Evolutionary conservation across 2,329 filamentous ascomycete genomes (phyloP).

Genomic region (Teratosphaeria viscida): DNA sequence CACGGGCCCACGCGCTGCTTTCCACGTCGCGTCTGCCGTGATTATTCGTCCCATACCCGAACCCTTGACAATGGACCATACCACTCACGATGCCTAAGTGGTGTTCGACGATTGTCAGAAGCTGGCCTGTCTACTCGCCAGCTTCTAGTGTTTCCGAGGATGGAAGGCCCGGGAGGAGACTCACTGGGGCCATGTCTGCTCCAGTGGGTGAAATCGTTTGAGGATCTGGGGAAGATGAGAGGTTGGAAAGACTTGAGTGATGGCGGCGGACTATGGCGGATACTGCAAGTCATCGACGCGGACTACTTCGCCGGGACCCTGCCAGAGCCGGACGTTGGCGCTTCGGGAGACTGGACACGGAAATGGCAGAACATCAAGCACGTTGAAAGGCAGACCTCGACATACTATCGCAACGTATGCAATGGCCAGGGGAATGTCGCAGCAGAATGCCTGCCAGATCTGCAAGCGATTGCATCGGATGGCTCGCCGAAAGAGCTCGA

Average conservation of each 20-base stretch:
- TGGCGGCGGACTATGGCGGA: conserved; percentile 38
- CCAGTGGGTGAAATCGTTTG: conserved; percentile 35
- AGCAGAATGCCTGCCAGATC: conserved; percentile 31
- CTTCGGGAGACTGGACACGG: conserved; percentile 40
- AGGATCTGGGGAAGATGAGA: conserved; percentile 26
- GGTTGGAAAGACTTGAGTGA: conserved; percentile 36
- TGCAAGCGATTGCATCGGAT: conserved; percentile 40
- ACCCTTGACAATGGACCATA: neutral
- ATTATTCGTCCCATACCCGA: neutral
- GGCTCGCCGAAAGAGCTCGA: conserved; percentile 27
- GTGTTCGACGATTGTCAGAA: neutral
- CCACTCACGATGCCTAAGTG: neutral
- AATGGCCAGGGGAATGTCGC: conserved; percentile 26
- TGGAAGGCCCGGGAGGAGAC: conserved; percentile 13
- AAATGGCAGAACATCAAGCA: conserved; percentile 45
- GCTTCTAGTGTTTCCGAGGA: conserved; percentile 1
- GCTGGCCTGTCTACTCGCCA: neutral
- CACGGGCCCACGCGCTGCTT: neutral
- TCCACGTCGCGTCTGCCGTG: neutral
- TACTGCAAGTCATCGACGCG: conserved; percentile 37
- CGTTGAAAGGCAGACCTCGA: conserved; percentile 37
- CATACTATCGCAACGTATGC: conserved; percentile 39
- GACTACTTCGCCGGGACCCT: conserved; percentile 40
- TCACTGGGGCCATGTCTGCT: conserved; percentile 21
- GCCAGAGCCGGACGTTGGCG: conserved; percentile 33